Evolutionary conservation across 2,329 filamentous ascomycete genomes (phyloP).

Genomic region (Fusarium sp.): DNA sequence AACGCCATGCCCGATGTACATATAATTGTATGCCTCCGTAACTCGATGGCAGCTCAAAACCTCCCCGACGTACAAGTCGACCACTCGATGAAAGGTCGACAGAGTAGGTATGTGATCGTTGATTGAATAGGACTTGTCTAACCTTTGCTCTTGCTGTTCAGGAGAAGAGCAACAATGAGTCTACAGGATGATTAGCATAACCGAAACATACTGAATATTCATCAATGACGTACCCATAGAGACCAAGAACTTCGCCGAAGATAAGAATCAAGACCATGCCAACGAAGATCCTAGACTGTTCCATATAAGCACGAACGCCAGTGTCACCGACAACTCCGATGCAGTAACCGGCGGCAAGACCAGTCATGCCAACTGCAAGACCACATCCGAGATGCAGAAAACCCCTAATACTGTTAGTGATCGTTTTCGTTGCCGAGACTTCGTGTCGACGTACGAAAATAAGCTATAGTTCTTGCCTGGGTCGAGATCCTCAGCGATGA

Average conservation of each 20-base stretch:
- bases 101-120: slow-evolving; percentile 3
- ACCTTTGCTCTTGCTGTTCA: slow-evolving; percentile 85
- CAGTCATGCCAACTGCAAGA: slow-evolving; percentile 89
- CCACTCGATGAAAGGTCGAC: not conserved
- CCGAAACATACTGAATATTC: not conserved
- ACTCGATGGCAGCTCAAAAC: slow-evolving; percentile 20
- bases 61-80: slow-evolving; percentile 26
- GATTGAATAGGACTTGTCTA: slow-evolving; percentile 44
- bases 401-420: slow-evolving; percentile 62
- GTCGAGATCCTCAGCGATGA: slow-evolving; percentile 90
- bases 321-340: slow-evolving; percentile 96
- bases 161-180: slow-evolving; percentile 90
- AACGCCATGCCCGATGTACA: slow-evolving; percentile 53
- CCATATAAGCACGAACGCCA: slow-evolving; percentile 94
- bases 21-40: slow-evolving; percentile 45
- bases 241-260: slow-evolving; percentile 95
- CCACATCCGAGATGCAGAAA: slow-evolving; percentile 95
- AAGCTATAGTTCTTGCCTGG: slow-evolving; percentile 80
- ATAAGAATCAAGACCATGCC: slow-evolving; percentile 99
- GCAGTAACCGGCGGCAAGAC: slow-evolving; percentile 92
- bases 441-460: slow-evolving; percentile 71
- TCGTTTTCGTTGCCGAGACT: not conserved
- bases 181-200: slow-evolving; percentile 54
- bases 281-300: slow-evolving; percentile 94
- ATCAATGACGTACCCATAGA: slow-evolving; percentile 80